These are phyloP conservation scores for Arthrinium phaeospermum DNA, from an alignment of 2,329 filamentous ascomycete genomes.

Conservation along the genomic window DNA sequence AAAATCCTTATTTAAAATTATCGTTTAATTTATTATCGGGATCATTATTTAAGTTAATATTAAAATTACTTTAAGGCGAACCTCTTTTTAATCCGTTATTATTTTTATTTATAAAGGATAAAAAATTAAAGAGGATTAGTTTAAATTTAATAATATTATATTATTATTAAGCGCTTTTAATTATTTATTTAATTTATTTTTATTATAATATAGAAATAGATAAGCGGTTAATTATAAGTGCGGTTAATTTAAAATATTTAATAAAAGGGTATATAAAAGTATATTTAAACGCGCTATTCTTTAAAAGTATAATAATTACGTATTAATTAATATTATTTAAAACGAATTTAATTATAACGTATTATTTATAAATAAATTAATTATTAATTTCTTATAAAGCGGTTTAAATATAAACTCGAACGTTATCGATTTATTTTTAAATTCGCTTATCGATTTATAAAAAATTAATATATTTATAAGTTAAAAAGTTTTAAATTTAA, in stretches of 20 bases:
- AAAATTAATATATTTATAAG: background rate
- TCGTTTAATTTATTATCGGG: background rate
- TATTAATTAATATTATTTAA: background rate
- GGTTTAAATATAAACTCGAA: background rate
- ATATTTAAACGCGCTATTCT: background rate
- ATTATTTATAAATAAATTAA: conserved; percentile 4
- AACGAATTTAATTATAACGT: background rate
- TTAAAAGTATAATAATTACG: background rate
- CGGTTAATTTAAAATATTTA: background rate
- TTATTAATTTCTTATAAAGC: background rate
- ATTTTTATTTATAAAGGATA: background rate
- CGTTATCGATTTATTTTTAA: too few species aligned
- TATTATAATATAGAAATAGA: background rate
- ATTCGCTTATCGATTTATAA: background rate
- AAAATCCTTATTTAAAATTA: background rate
- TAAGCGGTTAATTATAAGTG: background rate
- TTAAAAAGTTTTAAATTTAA: background rate
- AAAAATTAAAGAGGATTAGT: background rate
- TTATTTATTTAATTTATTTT: background rate
- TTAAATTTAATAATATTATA: background rate
- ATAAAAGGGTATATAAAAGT: background rate
- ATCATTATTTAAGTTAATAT: background rate
- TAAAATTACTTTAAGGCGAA: background rate
- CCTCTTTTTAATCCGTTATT: background rate
- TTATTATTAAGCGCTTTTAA: background rate